Percentiles rank a stretch among this genome's conserved stretches.
phyloP scores from a whole-genome alignment of 1,139 yeast species.

The Lodderomyces pseudojiufengensis region DNA sequence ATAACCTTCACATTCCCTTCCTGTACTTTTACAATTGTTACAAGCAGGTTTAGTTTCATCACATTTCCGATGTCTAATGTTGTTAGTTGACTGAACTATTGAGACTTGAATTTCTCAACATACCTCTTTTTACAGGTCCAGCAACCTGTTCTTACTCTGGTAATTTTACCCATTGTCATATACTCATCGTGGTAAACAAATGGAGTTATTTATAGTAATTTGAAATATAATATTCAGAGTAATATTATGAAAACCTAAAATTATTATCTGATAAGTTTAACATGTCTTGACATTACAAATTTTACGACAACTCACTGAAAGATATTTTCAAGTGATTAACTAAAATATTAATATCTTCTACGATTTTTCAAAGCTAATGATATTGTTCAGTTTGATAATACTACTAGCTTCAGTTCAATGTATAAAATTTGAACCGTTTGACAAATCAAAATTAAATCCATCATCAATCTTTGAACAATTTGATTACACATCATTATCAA shows the following conservation, averaged over 20 bases:
- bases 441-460: slow-evolving; percentile 21
- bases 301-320: no score
- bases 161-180: slow-evolving; percentile 41
- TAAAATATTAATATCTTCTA: no score
- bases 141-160: slow-evolving; percentile 50
- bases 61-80: slow-evolving; percentile 46
- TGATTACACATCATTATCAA: slow-evolving; percentile 31
- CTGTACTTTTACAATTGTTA: slow-evolving; percentile 45
- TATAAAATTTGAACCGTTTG: slow-evolving; percentile 28
- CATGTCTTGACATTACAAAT: no score
- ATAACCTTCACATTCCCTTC: slow-evolving; percentile 48
- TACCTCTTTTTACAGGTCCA: slow-evolving; percentile 44
- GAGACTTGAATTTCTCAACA: slow-evolving; percentile 11
- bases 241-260: no score
- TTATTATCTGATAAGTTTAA: no score
- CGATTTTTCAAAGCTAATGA: neutral
- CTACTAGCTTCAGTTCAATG: slow-evolving; percentile 1
- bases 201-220: no score
- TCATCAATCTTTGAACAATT: slow-evolving; percentile 72
- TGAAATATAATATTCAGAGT: no score
- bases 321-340: no score
- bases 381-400: neutral
- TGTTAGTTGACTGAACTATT: slow-evolving; percentile 6
- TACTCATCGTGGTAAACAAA: no score
- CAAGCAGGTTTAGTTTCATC: slow-evolving; percentile 56